Percentiles rank a stretch among this genome's conserved stretches.
Conservation (phyloP, 108 stramenopile genomes). For the Nannochloropsis salina region DNA sequence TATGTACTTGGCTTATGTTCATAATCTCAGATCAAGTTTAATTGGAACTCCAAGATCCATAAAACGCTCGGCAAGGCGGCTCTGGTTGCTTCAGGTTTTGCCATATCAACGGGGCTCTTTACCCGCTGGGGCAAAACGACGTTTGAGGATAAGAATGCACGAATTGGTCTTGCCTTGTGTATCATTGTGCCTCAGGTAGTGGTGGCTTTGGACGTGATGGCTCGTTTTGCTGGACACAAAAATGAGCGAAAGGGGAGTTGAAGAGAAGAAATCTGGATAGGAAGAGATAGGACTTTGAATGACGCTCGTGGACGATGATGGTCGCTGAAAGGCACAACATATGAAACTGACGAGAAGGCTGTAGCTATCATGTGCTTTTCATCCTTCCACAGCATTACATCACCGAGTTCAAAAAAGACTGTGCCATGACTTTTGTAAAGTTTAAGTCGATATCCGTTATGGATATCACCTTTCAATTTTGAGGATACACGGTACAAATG, state of each 20-base stretch:
- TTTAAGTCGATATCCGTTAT: too few relatives aligned
- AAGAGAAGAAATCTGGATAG: neutral
- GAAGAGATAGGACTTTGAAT: neutral
- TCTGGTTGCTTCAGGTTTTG: neutral
- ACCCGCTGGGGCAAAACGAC: conserved; percentile 10
- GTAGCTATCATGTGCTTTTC: too few relatives aligned
- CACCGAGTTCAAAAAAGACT: too few relatives aligned
- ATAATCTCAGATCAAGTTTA: neutral
- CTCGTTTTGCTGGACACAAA: neutral
- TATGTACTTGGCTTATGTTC: neutral
- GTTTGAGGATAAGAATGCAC: neutral
- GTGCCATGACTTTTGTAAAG: too few relatives aligned
- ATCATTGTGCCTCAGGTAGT: neutral
- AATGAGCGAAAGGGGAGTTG: neutral
- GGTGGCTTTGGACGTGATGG: neutral
- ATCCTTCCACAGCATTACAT: too few relatives aligned
- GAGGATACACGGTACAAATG: too few relatives aligned
- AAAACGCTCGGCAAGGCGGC: neutral
- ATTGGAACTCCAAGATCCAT: neutral
- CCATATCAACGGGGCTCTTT: neutral
- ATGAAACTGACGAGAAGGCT: too few relatives aligned
- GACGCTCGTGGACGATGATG: too few relatives aligned
- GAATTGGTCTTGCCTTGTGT: neutral
- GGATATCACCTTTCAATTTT: too few relatives aligned
- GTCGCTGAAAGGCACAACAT: too few relatives aligned